These are phyloP conservation scores for Wickerhamiella lipophila DNA, from an alignment of 805 yeast genomes.

Conservation along the genomic window DNA sequence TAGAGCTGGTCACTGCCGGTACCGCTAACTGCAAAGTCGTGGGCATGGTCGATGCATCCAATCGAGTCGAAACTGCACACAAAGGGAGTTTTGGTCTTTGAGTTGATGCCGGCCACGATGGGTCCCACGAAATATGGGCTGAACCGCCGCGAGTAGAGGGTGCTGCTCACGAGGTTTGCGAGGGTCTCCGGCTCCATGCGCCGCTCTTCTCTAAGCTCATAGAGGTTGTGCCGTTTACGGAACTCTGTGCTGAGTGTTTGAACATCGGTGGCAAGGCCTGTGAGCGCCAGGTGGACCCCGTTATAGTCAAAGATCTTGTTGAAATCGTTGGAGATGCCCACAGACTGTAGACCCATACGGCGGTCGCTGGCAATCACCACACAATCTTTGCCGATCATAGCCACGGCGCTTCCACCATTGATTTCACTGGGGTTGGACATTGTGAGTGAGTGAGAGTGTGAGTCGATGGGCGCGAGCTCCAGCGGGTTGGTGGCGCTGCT, in stretches of 20 bases:
- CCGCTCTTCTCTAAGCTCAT: slow-evolving; percentile 84
- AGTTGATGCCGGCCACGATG: slow-evolving; percentile 85
- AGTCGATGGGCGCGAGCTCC: neutral
- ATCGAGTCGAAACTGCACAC: slow-evolving; percentile 92
- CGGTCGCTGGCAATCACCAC: slow-evolving; percentile 95
- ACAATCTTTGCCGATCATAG: slow-evolving; percentile 98
- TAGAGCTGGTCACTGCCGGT: slow-evolving; percentile 93
- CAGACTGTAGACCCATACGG: slow-evolving; percentile 83
- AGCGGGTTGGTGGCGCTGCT: neutral
- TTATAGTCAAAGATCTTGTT: slow-evolving; percentile 84
- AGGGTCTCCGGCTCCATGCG: slow-evolving; percentile 84
- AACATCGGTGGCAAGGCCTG: slow-evolving; percentile 93
- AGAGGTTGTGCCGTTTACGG: slow-evolving; percentile 73
- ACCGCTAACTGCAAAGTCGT: slow-evolving; percentile 90
- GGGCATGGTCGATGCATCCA: slow-evolving; percentile 91
- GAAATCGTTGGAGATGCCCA: slow-evolving; percentile 84
- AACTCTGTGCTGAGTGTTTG: slow-evolving; percentile 67
- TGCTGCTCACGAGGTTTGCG: slow-evolving; percentile 81
- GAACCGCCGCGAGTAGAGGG: slow-evolving; percentile 73
- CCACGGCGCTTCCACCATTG: slow-evolving; percentile 85
- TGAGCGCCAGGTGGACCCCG: slow-evolving; percentile 67
- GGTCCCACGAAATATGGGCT: slow-evolving; percentile 98
- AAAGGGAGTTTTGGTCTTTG: slow-evolving; percentile 72
- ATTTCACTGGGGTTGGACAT: slow-evolving; percentile 32
- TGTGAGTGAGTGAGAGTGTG: neutral